These are phyloP conservation scores for Phytopythium aichiense DNA, from an alignment of 352 stramenopile genomes.

Conservation along the genomic window DNA sequence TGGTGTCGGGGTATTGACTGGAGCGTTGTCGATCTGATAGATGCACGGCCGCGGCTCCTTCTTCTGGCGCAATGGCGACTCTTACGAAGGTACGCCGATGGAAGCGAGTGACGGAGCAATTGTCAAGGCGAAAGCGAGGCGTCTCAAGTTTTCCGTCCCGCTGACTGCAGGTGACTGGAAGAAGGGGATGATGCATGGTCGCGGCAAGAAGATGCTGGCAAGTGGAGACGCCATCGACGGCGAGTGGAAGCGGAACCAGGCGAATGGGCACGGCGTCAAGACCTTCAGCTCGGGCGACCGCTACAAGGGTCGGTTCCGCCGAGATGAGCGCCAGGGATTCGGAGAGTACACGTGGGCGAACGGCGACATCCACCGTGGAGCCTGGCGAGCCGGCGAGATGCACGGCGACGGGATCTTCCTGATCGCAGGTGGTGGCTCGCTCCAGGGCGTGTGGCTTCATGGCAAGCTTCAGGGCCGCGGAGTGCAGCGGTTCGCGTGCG, in stretches of 20 bases:
- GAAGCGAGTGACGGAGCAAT: neutral
- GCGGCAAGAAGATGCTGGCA: slow-evolving; percentile 63
- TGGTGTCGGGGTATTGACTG: neutral
- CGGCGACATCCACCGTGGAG: slow-evolving; percentile 61
- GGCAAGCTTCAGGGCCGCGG: slow-evolving; percentile 40
- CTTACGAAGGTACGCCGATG: slow-evolving; percentile 54
- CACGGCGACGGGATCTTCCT: slow-evolving; percentile 62
- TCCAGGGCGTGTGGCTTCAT: slow-evolving; percentile 46
- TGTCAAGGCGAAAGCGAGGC: too few species aligned
- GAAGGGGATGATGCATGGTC: slow-evolving; percentile 70
- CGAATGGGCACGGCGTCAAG: slow-evolving; percentile 62
- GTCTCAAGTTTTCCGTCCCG: neutral
- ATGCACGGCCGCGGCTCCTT: slow-evolving; percentile 77
- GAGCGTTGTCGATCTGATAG: slow-evolving; percentile 17
- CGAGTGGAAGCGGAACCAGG: slow-evolving; percentile 53
- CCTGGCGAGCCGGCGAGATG: slow-evolving; percentile 50
- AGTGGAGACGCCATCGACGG: slow-evolving; percentile 62
- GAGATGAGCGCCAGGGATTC: slow-evolving; percentile 58
- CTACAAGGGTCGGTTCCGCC: slow-evolving; percentile 63
- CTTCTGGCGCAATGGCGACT: slow-evolving; percentile 68
- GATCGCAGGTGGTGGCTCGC: slow-evolving; percentile 19
- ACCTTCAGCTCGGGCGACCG: slow-evolving; percentile 59
- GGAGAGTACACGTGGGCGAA: slow-evolving; percentile 72
- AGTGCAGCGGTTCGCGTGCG: slow-evolving; percentile 51
- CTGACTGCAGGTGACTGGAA: slow-evolving; percentile 61